Base-by-base conservation (phyloP, 345 rosid genomes). In the Sonneratia caseolaris region DNA sequence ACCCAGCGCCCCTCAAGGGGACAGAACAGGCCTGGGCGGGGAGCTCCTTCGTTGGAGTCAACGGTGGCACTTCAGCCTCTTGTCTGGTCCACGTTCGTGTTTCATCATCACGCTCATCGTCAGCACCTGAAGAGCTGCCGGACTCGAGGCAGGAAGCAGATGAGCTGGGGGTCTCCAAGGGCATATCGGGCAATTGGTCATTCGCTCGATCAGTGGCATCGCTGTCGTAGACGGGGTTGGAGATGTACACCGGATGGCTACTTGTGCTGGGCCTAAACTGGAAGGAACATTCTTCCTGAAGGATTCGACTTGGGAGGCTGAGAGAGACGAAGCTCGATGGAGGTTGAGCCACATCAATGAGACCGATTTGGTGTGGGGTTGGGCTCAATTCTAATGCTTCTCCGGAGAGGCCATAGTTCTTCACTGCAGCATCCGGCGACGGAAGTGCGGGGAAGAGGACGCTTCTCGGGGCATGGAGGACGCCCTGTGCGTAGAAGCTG, bases 1-100 rank as follows among this genome's bases (percentile, higher is more conserved):
- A 86, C 73, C 81, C 77, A 0, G 81, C 82, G 70, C 86, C 84
- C 75, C 84, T 81, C 40, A 89, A 72, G n/a, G 97, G 82, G 71
- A 91, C 88, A 45, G 96, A 91, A 57, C 90, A 83, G 64, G 96
- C 94, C 74, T 84, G 80, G 6, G 86, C 86, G 32, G 92, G 98
- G 6, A 91, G 90, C 78, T 84, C 81, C 86, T 91, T 89, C 96
- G 89, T 91, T 19, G 98, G 94, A 59, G 87, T 83, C 83, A 93
- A 81, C 22, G 88, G 92, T 45, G 98, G 93, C 5, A 92, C 91
- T 42, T 10, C 36, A 1, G 73, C 72, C 13, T 56, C 57, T 40
- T 37, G 47, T 36, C 75, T n/a, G 21, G 77, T 56, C 0, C 70
- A 64, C 14, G 69, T 68, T 56, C 12, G 42, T 36, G 24, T 71